Evolutionary conservation across 352 stramenopile genomes (phyloP).

Genomic region (Phytophthora podocarpi): DNA sequence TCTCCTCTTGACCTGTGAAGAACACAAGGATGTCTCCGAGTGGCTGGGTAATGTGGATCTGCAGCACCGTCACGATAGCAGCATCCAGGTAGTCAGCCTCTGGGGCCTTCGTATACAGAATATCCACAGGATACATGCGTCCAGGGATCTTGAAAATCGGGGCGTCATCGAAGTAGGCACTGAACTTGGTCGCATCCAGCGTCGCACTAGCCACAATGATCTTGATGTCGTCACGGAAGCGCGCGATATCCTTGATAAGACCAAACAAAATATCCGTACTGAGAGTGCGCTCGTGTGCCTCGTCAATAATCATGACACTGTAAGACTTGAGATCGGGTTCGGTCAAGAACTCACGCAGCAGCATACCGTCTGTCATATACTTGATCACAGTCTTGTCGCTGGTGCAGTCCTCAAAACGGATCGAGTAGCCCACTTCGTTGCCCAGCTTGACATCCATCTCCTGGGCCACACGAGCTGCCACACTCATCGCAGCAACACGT

Average conservation of each 20-base stretch:
- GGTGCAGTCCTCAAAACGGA: slow-evolving; percentile 99
- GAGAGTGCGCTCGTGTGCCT: slow-evolving; percentile 98
- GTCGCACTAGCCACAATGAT: slow-evolving; percentile 98
- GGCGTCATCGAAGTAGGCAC: slow-evolving; percentile 98
- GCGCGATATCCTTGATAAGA: slow-evolving; percentile 98
- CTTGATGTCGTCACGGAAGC: slow-evolving; percentile 97
- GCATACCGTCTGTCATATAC: slow-evolving; percentile 99
- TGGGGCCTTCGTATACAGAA: slow-evolving; percentile 98
- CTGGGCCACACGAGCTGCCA: slow-evolving; percentile 98
- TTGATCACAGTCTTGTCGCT: slow-evolving; percentile 97
- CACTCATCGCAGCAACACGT: slow-evolving; percentile 98
- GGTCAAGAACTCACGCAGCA: slow-evolving; percentile 98
- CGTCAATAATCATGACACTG: slow-evolving; percentile 98
- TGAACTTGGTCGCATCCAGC: slow-evolving; percentile 99
- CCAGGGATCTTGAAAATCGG: slow-evolving; percentile 99
- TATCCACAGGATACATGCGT: slow-evolving; percentile 95
- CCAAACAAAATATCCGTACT: slow-evolving; percentile 99
- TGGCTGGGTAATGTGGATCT: slow-evolving; percentile 99
- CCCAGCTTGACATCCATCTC: slow-evolving; percentile 98
- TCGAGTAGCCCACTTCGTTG: slow-evolving; percentile 98
- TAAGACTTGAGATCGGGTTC: slow-evolving; percentile 97
- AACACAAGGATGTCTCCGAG: slow-evolving; percentile 99
- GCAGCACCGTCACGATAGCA: slow-evolving; percentile 96
- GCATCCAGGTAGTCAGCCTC: slow-evolving; percentile 99
- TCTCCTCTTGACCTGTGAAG: slow-evolving; percentile 99